phyloP scores from a whole-genome alignment of 208 protist genomes.

The Wallacemonas sp. region DNA sequence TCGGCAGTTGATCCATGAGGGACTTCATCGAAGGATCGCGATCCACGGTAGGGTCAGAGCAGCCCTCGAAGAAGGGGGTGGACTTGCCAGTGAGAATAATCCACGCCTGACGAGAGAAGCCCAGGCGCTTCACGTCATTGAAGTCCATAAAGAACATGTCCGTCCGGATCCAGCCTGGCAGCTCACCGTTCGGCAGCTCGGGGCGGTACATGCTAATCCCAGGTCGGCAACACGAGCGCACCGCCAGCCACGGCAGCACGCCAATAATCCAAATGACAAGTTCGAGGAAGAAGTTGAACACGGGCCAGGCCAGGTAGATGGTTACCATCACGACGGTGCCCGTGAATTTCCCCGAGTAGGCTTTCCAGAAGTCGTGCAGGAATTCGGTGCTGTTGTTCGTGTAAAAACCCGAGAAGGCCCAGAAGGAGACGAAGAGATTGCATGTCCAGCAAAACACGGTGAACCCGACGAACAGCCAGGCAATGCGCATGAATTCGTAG shows the following conservation, averaged over 20 bases:
- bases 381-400: slow-evolving; percentile 30
- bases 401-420: slow-evolving; percentile 61
- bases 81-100: slow-evolving; percentile 63
- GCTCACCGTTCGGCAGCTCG: slow-evolving; percentile 55
- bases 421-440: slow-evolving; percentile 68
- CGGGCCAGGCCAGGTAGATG: slow-evolving; percentile 79
- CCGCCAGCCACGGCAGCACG: slow-evolving; percentile 66
- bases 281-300: slow-evolving; percentile 66
- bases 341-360: slow-evolving; percentile 51
- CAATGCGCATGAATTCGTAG: slow-evolving; percentile 82
- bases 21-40: slow-evolving; percentile 66
- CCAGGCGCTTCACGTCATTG: slow-evolving; percentile 61
- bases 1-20: slow-evolving; percentile 44
- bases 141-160: slow-evolving; percentile 92
- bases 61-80: slow-evolving; percentile 37
- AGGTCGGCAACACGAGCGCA: slow-evolving; percentile 59
- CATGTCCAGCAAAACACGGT: slow-evolving; percentile 56
- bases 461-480: slow-evolving; percentile 75
- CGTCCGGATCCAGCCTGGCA: slow-evolving; percentile 75
- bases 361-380: slow-evolving; percentile 59
- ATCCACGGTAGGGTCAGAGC: slow-evolving; percentile 57
- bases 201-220: slow-evolving; percentile 69
- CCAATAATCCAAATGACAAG: slow-evolving; percentile 55
- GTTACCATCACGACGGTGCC: slow-evolving; percentile 53
- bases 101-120: slow-evolving; percentile 77